Evolutionary conservation across 768 basidiomycete genomes (phyloP), one percentile per base, ranked within the genome.

Genomic region (Kwoniella europaea): DNA sequence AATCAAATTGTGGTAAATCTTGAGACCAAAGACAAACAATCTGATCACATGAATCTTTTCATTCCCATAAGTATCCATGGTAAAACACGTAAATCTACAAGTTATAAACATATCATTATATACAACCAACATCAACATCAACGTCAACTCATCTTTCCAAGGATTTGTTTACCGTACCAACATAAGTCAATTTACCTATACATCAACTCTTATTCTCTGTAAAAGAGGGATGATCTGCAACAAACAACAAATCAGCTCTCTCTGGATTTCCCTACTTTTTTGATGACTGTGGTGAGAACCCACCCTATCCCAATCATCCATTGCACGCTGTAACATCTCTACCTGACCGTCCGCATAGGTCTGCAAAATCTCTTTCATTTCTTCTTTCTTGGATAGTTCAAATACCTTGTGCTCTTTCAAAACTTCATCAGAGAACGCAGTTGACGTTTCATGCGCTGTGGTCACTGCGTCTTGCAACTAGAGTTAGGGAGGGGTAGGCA

Each of bases 391-490:
- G 13, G 91, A 89, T 71, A 89, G 87, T 80, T 97, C 93, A 85
- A 98, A 98, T 71, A 92, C 86, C 24, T 89, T 86, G 84, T 98
- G 94, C 82, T 99, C 97, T 59, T 91, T 88, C 27, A 98, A 84
- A 15, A 94, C 96, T 83, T 96, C 94, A 70, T 95, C 93, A 75
- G 93, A 96, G 84, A 99, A 99, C 4, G 94, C 93, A 76, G 94
- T 93, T 1, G 93, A 94, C 0, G 96, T 97, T 79, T 98, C 94
- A 72, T 96, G 93, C 0, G 95, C 93, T 15, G 91, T 92, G 3
- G 91, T 91, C 18, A 99, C 97, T 18, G 95, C 97, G 66, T 98
- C 95, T 89, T 97, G 92, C 35, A 35, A 35, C 35, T 35, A 7
- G 10, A 99, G 88, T 94, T 98, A 78, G 24, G 24, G 4, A 35